These are phyloP conservation scores for Panaeolus papilionaceus DNA, from an alignment of 768 basidiomycete genomes.

Conservation along the genomic window DNA sequence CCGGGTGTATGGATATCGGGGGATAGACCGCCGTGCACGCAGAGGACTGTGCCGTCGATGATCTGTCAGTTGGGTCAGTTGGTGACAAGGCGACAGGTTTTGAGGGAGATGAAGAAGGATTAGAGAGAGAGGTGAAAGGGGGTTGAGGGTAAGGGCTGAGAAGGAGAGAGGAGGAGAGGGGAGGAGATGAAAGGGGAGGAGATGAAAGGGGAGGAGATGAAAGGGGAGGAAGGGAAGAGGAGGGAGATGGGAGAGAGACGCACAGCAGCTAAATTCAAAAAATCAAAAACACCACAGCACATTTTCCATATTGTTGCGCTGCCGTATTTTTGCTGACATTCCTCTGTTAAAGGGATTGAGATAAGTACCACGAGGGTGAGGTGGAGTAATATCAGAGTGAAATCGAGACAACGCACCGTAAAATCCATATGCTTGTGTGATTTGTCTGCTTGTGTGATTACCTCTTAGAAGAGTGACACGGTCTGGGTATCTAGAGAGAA, in stretches of 20 bases:
- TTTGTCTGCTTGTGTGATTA: slow-evolving; percentile 97
- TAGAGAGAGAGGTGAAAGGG: not conserved
- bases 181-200: not conserved
- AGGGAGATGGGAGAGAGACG: slow-evolving; percentile 30
- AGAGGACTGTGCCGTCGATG: slow-evolving; percentile 90
- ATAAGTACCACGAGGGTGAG: too few species aligned
- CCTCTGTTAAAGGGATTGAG: slow-evolving; percentile 56
- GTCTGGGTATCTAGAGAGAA: slow-evolving; percentile 79
- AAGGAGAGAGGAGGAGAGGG: not conserved
- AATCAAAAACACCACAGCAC: slow-evolving; percentile 96
- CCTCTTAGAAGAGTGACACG: slow-evolving; percentile 90
- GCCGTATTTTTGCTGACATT: slow-evolving; percentile 98
- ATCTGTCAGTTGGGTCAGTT: slow-evolving; percentile 60
- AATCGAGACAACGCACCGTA: slow-evolving; percentile 66
- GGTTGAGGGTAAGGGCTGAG: not conserved
- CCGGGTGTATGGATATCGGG: slow-evolving; percentile 96
- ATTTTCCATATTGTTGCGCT: slow-evolving; percentile 96
- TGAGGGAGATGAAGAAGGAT: not conserved
- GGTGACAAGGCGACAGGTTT: not conserved
- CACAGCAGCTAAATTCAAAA: slow-evolving; percentile 92
- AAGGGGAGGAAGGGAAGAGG: not conserved
- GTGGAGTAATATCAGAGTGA: too few species aligned
- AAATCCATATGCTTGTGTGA: slow-evolving; percentile 99
- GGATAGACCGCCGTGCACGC: slow-evolving; percentile 95
- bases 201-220: not conserved